Evolutionary conservation across 306 rosid species (phyloP).

Genomic region (Sophora flavescens): DNA sequence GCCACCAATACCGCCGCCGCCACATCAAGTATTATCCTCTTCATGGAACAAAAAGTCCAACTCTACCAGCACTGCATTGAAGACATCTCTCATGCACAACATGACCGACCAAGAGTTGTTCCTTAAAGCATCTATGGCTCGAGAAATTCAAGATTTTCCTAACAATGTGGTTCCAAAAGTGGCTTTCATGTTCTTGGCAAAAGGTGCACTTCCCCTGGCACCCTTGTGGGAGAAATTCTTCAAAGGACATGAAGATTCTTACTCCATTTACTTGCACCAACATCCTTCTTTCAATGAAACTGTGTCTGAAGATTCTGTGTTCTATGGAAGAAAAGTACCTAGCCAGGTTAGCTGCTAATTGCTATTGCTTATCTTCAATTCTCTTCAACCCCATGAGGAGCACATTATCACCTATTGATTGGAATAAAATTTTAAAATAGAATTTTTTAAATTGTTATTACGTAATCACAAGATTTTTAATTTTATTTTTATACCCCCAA

Average conservation of each 20-base stretch:
- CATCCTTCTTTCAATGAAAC: constrained; percentile 63
- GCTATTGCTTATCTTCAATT: background rate
- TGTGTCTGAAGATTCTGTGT: constrained; percentile 56
- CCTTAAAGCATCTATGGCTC: constrained; percentile 53
- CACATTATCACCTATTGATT: too few relatives aligned
- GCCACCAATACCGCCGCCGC: background rate
- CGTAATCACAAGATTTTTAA: too few relatives aligned
- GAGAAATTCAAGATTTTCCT: constrained; percentile 3
- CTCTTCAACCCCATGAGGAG: background rate
- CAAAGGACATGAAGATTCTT: constrained; percentile 53
- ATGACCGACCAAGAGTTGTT: constrained; percentile 73
- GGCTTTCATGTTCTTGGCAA: constrained; percentile 73
- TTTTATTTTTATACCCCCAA: too few relatives aligned
- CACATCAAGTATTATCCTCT: background rate
- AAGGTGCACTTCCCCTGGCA: constrained; percentile 59
- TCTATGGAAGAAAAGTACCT: constrained; percentile 65
- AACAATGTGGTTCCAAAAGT: constrained; percentile 52
- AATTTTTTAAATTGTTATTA: too few relatives aligned
- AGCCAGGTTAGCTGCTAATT: constrained; percentile 56
- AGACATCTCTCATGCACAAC: constrained; percentile 48
- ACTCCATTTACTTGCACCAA: constrained; percentile 67
- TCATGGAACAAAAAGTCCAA: constrained; percentile 1
- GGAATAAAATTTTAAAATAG: too few relatives aligned
- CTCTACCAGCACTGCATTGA: background rate
- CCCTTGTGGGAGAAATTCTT: constrained; percentile 69